Conservation (phyloP, 1,284 basidiomycete species). For the Ustilago hordei region DNA sequence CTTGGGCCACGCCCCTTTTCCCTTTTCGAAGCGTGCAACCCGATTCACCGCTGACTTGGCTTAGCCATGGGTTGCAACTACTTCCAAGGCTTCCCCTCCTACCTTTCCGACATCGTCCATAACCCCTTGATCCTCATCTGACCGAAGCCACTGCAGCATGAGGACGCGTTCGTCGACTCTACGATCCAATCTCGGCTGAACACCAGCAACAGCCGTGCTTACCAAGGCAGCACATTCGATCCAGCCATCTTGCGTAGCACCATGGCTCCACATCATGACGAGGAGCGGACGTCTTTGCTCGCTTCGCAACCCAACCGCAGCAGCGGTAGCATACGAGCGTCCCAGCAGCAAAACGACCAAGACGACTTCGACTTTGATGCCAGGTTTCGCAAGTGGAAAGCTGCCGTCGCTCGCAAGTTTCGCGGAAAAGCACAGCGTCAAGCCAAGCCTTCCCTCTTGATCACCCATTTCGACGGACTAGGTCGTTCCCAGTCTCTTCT, state of each 20-base stretch:
- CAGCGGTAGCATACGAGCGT: not conserved
- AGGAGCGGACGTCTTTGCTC: slow-evolving; percentile 41
- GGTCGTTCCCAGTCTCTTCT: slow-evolving; percentile 26
- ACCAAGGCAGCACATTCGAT: not conserved
- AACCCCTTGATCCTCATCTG: not conserved
- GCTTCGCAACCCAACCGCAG: slow-evolving; percentile 7
- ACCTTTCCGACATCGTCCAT: not conserved
- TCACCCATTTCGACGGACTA: slow-evolving; percentile 41
- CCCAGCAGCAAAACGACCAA: not conserved
- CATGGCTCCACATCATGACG: slow-evolving; percentile 16
- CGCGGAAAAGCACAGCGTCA: slow-evolving; percentile 25
- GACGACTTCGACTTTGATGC: slow-evolving; percentile 59
- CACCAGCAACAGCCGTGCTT: slow-evolving; percentile 1
- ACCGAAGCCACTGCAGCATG: slow-evolving; percentile 11
- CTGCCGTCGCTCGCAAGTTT: slow-evolving; percentile 52
- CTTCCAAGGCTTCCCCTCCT: not conserved
- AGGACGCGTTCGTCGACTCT: not conserved
- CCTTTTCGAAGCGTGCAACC: not conserved
- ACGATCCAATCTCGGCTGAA: slow-evolving; percentile 22
- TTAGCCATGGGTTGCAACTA: not conserved
- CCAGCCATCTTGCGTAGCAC: not conserved
- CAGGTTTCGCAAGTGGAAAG: slow-evolving; percentile 54
- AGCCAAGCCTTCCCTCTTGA: slow-evolving; percentile 27
- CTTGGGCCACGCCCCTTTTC: slow-evolving; percentile 4
- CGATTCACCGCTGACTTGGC: not conserved